Percentiles rank a stretch among this genome's conserved stretches.
phyloP scores from a whole-genome alignment of 1,284 basidiomycete species.

The Dichomitus squalens region DNA sequence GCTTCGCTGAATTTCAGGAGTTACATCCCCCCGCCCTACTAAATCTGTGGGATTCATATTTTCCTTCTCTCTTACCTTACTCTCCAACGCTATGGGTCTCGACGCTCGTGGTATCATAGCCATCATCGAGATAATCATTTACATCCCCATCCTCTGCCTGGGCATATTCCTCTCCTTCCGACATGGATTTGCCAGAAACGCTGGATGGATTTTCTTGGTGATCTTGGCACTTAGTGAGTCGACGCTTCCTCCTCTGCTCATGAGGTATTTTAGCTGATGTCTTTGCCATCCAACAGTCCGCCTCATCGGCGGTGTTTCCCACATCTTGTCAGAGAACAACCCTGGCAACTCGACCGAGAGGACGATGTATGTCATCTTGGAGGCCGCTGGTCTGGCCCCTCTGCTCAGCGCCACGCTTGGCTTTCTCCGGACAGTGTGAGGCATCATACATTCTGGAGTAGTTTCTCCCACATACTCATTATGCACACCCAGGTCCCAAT shows the following conservation, averaged over 20 bases:
- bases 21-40: too few species aligned
- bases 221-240: constrained; percentile 32
- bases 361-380: constrained; percentile 55
- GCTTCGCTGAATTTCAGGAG: too few species aligned
- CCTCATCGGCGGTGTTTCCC: constrained; percentile 55
- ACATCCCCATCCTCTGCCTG: constrained; percentile 51
- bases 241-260: constrained; percentile 43
- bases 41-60: not conserved
- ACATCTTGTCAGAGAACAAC: constrained; percentile 51
- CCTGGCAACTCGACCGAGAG: constrained; percentile 45
- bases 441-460: constrained; percentile 16
- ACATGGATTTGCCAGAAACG: constrained; percentile 56
- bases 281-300: constrained; percentile 43
- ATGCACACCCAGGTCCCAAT: constrained; percentile 23
- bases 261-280: not conserved
- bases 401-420: constrained; percentile 59
- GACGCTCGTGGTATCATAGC: constrained; percentile 22
- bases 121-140: constrained; percentile 36
- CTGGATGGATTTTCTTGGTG: constrained; percentile 63
- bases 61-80: not conserved
- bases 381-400: constrained; percentile 54
- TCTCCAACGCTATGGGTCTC: constrained; percentile 3
- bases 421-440: constrained; percentile 63
- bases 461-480: constrained; percentile 20
- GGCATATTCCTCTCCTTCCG: constrained; percentile 46